Percentiles rank a stretch among this genome's conserved stretches.
Conservation (phyloP, 169 alveolate genomes). For the Plasmodium blacklocki region DNA sequence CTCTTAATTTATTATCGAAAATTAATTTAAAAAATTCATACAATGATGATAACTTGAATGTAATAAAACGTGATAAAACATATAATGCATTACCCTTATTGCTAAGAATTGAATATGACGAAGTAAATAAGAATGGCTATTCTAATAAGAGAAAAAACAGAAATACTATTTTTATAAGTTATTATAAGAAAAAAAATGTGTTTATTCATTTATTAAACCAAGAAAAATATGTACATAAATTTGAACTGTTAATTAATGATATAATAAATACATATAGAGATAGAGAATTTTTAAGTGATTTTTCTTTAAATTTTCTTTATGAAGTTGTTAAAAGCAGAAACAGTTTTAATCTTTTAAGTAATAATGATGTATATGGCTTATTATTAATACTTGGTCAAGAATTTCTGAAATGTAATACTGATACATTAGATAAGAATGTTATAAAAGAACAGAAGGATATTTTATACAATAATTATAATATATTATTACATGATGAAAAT, state of each 20-base stretch:
- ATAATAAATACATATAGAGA: conserved; percentile 50
- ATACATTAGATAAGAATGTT: neutral
- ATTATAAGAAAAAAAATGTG: conserved; percentile 19
- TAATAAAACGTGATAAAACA: conserved; percentile 24
- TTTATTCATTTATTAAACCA: conserved; percentile 23
- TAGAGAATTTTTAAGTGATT: conserved; percentile 37
- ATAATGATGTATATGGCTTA: conserved; percentile 11
- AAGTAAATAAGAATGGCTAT: neutral
- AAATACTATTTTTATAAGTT: neutral
- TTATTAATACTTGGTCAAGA: conserved; percentile 55
- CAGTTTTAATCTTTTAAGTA: neutral
- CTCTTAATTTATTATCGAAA: conserved; percentile 30
- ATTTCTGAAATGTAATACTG: conserved; percentile 6
- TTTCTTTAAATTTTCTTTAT: conserved; percentile 47
- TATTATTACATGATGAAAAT: too few species aligned
- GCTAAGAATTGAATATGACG: conserved; percentile 18
- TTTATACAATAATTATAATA: too few species aligned
- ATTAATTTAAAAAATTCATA: conserved; percentile 15
- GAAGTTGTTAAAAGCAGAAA: conserved; percentile 2
- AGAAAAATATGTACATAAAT: conserved; percentile 17
- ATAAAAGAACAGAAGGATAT: neutral
- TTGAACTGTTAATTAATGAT: conserved; percentile 26
- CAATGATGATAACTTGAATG: conserved; percentile 3
- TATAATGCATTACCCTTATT: conserved; percentile 1
- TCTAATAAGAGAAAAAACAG: conserved; percentile 16